A percentile compares a stretch with the other conserved stretches of the same genome.
These are phyloP conservation scores for Barnettozyma hawaiiensis DNA, from an alignment of 1,139 yeast species.

Conservation along the genomic window DNA sequence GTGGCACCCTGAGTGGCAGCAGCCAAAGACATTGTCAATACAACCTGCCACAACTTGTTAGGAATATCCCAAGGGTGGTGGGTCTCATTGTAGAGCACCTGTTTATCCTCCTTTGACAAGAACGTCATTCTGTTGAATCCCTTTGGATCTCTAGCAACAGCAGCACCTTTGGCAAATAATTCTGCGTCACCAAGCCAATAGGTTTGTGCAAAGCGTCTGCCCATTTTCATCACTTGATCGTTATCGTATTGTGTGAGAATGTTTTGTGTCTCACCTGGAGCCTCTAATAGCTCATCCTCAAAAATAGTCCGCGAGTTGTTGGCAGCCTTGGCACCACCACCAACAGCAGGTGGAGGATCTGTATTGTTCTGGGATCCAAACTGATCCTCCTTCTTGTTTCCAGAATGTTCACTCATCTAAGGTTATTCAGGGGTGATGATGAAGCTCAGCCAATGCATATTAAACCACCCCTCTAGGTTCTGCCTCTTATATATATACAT, in stretches of 20 bases:
- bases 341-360: not conserved
- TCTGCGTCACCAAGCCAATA: constrained; percentile 56
- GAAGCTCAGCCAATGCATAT: no score
- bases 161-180: constrained; percentile 67
- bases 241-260: constrained; percentile 59
- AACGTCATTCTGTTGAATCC: constrained; percentile 55
- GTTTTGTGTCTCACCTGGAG: constrained; percentile 37
- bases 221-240: constrained; percentile 65
- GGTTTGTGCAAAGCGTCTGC: constrained; percentile 58
- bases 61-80: constrained; percentile 55
- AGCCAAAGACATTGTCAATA: constrained; percentile 75
- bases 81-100: constrained; percentile 44
- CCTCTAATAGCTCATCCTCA: constrained; percentile 9
- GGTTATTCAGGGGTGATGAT: no score
- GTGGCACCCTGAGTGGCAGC: constrained; percentile 93
- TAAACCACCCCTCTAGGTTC: no score
- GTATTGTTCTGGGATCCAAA: not conserved
- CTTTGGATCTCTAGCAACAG: constrained; percentile 62
- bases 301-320: constrained; percentile 5
- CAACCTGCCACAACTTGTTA: constrained; percentile 50
- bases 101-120: constrained; percentile 53
- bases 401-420: not conserved
- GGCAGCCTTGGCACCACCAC: constrained; percentile 5
- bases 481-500: no score
- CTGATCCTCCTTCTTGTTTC: not conserved